Conservation (phyloP, 164 flowering plant genomes). For the Kalanchoe fedtschenkoi region DNA sequence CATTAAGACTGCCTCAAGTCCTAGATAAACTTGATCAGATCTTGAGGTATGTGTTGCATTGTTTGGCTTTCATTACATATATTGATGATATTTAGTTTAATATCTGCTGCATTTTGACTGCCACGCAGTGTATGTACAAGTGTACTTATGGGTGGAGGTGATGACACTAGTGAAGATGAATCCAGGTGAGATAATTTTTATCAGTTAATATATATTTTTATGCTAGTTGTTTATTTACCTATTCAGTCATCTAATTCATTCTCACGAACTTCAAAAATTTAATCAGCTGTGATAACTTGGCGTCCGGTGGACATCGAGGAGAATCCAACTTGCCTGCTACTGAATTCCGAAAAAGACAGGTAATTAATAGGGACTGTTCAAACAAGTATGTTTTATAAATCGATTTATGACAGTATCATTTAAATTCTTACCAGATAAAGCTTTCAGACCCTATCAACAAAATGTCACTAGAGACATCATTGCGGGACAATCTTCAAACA, state of each 20-base stretch:
- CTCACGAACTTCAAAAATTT: neutral
- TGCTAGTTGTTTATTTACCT: neutral
- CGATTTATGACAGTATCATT: conserved; percentile 9
- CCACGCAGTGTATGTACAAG: conserved; percentile 70
- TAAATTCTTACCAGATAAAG: conserved; percentile 41
- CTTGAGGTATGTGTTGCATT: conserved; percentile 39
- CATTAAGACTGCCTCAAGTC: conserved; percentile 77
- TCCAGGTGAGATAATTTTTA: conserved; percentile 48
- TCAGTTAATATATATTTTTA: neutral
- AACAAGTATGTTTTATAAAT: neutral
- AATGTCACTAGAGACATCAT: conserved; percentile 56
- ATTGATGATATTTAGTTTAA: neutral
- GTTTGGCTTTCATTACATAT: neutral
- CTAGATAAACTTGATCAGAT: conserved; percentile 92
- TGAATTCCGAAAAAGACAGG: conserved; percentile 78
- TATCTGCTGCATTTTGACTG: conserved; percentile 7
- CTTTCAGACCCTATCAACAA: conserved; percentile 71
- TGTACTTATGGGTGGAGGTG: conserved; percentile 59
- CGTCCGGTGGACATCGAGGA: conserved; percentile 25
- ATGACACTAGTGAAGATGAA: conserved; percentile 57
- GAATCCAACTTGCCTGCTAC: conserved; percentile 41
- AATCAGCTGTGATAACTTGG: conserved; percentile 48
- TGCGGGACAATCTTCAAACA: conserved; percentile 75
- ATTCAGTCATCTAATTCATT: neutral
- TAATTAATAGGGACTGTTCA: conserved; percentile 12